Evolutionary conservation across 768 basidiomycete genomes (phyloP), one percentile per base, ranked within the genome.

Genomic region (Agaricus blazei): DNA sequence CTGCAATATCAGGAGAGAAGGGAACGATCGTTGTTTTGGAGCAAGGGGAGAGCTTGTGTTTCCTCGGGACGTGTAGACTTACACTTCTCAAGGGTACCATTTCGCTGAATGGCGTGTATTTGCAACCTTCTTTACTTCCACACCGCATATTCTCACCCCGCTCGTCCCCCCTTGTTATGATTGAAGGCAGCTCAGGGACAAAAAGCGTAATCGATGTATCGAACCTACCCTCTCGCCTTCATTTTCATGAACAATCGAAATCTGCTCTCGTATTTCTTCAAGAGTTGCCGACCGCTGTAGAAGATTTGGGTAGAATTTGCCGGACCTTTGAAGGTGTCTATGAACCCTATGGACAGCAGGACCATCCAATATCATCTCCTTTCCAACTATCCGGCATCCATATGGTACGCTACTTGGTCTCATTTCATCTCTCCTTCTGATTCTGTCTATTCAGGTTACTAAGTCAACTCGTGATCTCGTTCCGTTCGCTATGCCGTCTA

Each of bases 101-200:
- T 50, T 69, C 73, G 2, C 47, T 93, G 0, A 73, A 76, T n/a
- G 89, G 88, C 2, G 75, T 80, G 9, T 71, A 68, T 1, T 63
- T 89, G 7, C 47, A 56, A 0, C 62, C 81, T 6, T 80, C 81
- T 1, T 44, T 61, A 1, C 63, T 52, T 2, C 54, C 61, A 4
- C 75, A 91, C 60, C 70, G 68, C 11, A 72, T 95, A 27, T 95
- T 83, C 63, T 88, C 91, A 0, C 91, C 93, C 0, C 76, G 82
- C 3, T 90, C 85, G 0, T 82, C 90, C n/a, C 90, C 92, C 0
- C 64, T 94, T 4, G 90, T 92, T 0, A 64, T 68, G 57, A 79
- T 72, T 23, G 65, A 67, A 49, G 67, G 63, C 50, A 15, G 58
- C 11, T 36, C 61, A 8, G 43, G 49, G 3, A 42, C 23, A n/a